A percentile compares a stretch with the other conserved stretches of the same genome.
These are phyloP conservation scores for Wallacemonas sp. DNA, from an alignment of 208 protist genomes.

Conservation along the genomic window DNA sequence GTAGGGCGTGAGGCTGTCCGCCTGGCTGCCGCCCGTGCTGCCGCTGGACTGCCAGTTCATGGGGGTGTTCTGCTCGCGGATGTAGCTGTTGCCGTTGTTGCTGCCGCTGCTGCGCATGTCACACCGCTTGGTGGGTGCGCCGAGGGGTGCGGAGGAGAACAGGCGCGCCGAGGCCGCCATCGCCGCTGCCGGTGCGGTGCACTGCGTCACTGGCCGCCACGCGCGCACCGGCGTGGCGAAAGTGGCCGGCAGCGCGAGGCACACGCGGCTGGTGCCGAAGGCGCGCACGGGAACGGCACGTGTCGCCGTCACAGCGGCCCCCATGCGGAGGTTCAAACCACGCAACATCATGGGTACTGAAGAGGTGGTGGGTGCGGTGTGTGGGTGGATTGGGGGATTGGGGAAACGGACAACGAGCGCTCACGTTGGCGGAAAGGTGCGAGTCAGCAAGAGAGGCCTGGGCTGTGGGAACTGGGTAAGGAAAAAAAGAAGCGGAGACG, in stretches of 20 bases:
- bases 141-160: neutral
- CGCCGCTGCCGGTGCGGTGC: constrained; percentile 9
- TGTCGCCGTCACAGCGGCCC: neutral
- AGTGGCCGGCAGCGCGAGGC: neutral
- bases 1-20: constrained; percentile 76
- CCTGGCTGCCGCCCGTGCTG: constrained; percentile 39
- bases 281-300: neutral
- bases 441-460: no score
- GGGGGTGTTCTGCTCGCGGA: constrained; percentile 39
- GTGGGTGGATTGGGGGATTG: neutral
- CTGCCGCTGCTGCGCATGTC: constrained; percentile 3
- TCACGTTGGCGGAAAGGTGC: no score
- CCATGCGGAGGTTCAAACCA: constrained; percentile 11
- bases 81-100: constrained; percentile 25
- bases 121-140: neutral
- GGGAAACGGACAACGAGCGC: neutral
- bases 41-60: constrained; percentile 32
- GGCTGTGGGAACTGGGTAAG: no score
- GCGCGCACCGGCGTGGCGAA: constrained; percentile 12
- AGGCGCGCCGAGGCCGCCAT: neutral
- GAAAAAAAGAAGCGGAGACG: no score
- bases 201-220: neutral
- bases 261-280: neutral
- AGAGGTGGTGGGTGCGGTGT: no score
- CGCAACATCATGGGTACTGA: constrained; percentile 21